A percentile compares a stretch with the other conserved stretches of the same genome.
phyloP scores from a whole-genome alignment of 2,329 filamentous ascomycete genomes.

The Fusarium acutatum region DNA sequence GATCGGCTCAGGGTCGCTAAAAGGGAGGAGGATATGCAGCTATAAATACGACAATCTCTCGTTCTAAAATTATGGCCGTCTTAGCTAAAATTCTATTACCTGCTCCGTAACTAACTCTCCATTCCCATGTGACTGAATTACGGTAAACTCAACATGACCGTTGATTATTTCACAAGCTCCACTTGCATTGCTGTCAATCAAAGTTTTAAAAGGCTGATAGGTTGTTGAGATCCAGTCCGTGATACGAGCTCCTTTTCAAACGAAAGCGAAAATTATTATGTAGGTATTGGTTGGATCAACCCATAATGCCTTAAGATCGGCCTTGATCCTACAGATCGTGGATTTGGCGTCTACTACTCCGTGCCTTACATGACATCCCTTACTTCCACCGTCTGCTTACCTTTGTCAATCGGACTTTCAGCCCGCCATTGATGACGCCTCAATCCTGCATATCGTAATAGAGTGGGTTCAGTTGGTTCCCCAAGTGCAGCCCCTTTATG shows the following conservation, averaged over 20 bases:
- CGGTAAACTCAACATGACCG: not conserved
- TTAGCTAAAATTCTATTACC: conserved; percentile 5
- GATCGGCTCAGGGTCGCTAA: conserved; percentile 18
- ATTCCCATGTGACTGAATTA: conserved; percentile 11
- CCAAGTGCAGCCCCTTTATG: conserved; percentile 7
- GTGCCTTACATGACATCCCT: conserved; percentile 4
- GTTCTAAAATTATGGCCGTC: conserved; percentile 17
- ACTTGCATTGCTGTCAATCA: not conserved
- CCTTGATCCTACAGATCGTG: not conserved
- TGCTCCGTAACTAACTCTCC: not conserved
- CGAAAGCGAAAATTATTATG: conserved; percentile 14
- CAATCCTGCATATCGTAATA: conserved; percentile 20
- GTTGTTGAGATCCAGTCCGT: not conserved
- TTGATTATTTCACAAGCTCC: conserved; percentile 6
- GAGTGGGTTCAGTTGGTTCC: not conserved
- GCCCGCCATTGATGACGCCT: conserved; percentile 1
- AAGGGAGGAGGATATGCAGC: conserved; percentile 22
- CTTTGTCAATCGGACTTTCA: not conserved
- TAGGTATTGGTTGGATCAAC: not conserved
- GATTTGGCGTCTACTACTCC: not conserved
- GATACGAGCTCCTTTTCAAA: not conserved
- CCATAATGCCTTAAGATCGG: not conserved
- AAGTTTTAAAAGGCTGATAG: not conserved
- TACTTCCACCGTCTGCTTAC: not conserved
- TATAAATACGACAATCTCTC: conserved; percentile 23